Conservation (phyloP, 352 stramenopile species). For the Pythium insidiosum region DNA sequence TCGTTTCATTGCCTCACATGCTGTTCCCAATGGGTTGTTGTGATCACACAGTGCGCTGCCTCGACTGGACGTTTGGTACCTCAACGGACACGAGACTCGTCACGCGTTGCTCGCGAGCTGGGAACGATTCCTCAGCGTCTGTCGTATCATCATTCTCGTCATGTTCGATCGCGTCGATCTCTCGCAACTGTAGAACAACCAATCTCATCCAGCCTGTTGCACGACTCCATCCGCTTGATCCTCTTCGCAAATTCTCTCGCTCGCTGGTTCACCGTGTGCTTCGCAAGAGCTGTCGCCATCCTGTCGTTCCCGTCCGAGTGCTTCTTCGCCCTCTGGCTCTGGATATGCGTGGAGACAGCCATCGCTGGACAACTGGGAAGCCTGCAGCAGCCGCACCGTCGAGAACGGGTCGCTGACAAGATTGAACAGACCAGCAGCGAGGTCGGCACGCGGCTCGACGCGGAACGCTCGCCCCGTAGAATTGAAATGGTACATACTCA, state of each 20-base stretch:
- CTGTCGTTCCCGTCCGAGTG: too few relatives aligned
- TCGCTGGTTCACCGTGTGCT: too few relatives aligned
- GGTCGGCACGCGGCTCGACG: slow-evolving; percentile 39
- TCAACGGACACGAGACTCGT: slow-evolving; percentile 54
- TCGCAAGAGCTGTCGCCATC: too few relatives aligned
- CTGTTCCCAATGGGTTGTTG: too few relatives aligned
- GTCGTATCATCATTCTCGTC: slow-evolving; percentile 31
- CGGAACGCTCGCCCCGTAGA: slow-evolving; percentile 34
- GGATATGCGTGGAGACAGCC: slow-evolving; percentile 46
- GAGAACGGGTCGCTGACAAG: slow-evolving; percentile 44
- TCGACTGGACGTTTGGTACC: slow-evolving; percentile 66
- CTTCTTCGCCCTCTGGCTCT: slow-evolving; percentile 14
- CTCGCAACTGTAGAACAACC: not conserved
- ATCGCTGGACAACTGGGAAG: slow-evolving; percentile 40
- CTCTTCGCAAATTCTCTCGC: too few relatives aligned
- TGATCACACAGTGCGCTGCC: slow-evolving; percentile 25
- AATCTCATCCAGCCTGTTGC: not conserved
- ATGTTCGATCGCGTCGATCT: slow-evolving; percentile 40
- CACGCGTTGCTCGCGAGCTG: slow-evolving; percentile 49
- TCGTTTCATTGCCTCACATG: too few relatives aligned
- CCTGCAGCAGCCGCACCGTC: slow-evolving; percentile 41
- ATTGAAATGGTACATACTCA: slow-evolving; percentile 44
- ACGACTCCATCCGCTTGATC: too few relatives aligned
- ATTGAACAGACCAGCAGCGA: slow-evolving; percentile 39
- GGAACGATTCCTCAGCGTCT: slow-evolving; percentile 67